These are phyloP conservation scores for Aspergillus felis DNA, from an alignment of 2,329 filamentous ascomycete genomes.

Conservation along the genomic window DNA sequence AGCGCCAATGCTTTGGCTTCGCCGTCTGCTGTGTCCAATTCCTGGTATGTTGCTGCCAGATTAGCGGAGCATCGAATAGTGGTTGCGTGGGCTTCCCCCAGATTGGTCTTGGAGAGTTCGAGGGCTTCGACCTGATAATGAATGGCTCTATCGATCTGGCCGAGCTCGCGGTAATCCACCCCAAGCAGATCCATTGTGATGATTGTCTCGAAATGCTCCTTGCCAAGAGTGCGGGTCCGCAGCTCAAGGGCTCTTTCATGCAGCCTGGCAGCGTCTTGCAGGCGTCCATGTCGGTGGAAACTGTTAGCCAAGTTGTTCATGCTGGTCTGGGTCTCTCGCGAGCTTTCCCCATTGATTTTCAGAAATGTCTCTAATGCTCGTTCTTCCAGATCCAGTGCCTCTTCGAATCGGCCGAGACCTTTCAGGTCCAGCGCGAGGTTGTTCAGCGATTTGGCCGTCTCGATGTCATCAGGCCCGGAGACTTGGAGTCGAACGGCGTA, in stretches of 20 bases:
- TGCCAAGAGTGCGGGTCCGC: not conserved
- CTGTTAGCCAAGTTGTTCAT: slow-evolving; percentile 2
- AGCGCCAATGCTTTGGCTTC: not conserved
- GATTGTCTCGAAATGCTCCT: not conserved
- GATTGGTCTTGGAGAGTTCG: not conserved
- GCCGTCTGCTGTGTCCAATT: not conserved
- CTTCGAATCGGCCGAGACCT: not conserved
- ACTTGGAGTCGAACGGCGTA: not conserved
- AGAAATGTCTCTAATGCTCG: not conserved
- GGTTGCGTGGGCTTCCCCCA: not conserved
- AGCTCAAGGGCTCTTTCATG: not conserved
- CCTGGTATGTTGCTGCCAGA: not conserved
- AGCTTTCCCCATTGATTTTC: not conserved
- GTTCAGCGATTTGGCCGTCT: not conserved
- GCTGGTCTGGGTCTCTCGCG: not conserved
- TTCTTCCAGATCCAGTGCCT: not conserved
- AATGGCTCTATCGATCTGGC: not conserved
- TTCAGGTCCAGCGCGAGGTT: not conserved
- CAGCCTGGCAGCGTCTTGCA: not conserved
- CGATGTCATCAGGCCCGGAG: not conserved
- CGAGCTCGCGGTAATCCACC: not conserved
- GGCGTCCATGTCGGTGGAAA: not conserved
- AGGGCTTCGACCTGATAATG: not conserved
- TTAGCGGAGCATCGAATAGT: not conserved
- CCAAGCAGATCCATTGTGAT: not conserved